A percentile compares a stretch with the other conserved stretches of the same genome.
Evolutionary conservation across 805 yeast species (phyloP).

Genomic region (Saccharomycopsis sp.): DNA sequence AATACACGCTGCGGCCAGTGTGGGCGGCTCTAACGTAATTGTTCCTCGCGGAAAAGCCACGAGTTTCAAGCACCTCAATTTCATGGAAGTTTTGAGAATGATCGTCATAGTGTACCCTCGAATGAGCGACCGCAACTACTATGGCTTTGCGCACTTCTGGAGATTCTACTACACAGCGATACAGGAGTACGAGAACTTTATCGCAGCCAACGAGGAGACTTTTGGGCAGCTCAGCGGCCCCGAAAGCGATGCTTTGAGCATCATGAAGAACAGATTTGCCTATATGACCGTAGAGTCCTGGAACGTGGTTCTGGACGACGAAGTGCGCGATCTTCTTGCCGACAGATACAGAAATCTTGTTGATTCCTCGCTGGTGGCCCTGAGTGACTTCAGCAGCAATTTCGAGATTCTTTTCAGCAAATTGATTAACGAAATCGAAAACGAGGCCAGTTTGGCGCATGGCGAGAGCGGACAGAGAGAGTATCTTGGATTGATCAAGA

Average conservation of each 20-base stretch:
- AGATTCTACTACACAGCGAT: conserved; percentile 5
- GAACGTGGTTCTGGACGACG: neutral
- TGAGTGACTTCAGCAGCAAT: conserved; percentile 8
- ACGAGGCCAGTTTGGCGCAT: neutral
- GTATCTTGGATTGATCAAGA: neutral
- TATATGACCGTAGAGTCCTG: conserved; percentile 17
- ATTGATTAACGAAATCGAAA: neutral
- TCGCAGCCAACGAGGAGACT: neutral
- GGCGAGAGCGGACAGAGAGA: neutral
- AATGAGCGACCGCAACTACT: conserved; percentile 13
- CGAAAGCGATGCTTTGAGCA: conserved; percentile 10
- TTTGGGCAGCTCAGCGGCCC: neutral
- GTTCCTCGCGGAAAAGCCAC: neutral
- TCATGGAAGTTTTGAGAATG: conserved; percentile 16
- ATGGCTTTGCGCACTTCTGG: conserved; percentile 15
- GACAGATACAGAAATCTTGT: neutral
- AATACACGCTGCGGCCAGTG: neutral
- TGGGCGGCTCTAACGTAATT: neutral
- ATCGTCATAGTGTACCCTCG: conserved; percentile 16
- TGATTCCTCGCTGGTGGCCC: neutral
- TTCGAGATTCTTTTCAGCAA: conserved; percentile 4
- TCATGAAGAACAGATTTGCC: conserved; percentile 16
- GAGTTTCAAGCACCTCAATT: conserved; percentile 4
- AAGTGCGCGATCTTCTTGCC: neutral
- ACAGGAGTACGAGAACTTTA: conserved; percentile 4